A percentile compares a stretch with the other conserved stretches of the same genome.
These are phyloP conservation scores for Fonsecaea monophora DNA, from an alignment of 2,329 filamentous ascomycete species.

Conservation along the genomic window DNA sequence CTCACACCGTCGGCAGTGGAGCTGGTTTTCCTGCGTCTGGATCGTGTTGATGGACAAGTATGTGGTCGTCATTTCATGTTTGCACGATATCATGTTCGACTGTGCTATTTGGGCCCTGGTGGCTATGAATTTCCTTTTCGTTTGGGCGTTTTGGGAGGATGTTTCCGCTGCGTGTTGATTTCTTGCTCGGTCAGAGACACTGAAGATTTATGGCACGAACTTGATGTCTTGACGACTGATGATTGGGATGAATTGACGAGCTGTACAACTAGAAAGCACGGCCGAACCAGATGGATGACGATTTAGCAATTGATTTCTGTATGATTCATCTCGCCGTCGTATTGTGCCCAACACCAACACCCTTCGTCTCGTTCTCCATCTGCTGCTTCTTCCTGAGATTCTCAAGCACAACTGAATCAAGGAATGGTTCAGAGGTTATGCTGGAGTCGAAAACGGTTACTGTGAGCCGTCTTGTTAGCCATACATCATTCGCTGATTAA, in stretches of 20 bases:
- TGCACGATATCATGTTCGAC: constrained; percentile 19
- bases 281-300: constrained; percentile 16
- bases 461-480: constrained; percentile 20
- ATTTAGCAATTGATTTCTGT: constrained; percentile 16
- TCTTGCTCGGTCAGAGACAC: constrained; percentile 4
- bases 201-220: constrained; percentile 26
- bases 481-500: constrained; percentile 11
- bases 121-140: constrained; percentile 23
- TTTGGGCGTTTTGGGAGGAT: constrained; percentile 20
- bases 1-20: background rate
- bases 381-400: constrained; percentile 41
- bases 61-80: background rate
- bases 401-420: constrained; percentile 47
- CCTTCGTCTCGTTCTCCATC: constrained; percentile 9
- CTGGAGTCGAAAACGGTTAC: constrained; percentile 47
- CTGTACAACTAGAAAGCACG: constrained; percentile 30
- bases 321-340: constrained; percentile 7
- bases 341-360: background rate
- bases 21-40: background rate
- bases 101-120: constrained; percentile 25
- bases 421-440: constrained; percentile 47
- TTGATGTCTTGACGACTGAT: constrained; percentile 36
- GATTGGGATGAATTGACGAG: constrained; percentile 36
- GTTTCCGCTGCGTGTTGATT: constrained; percentile 14
- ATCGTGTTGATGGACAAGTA: background rate